Base-by-base conservation (phyloP, 768 basidiomycete genomes). In the Phaeotremella fagi region DNA sequence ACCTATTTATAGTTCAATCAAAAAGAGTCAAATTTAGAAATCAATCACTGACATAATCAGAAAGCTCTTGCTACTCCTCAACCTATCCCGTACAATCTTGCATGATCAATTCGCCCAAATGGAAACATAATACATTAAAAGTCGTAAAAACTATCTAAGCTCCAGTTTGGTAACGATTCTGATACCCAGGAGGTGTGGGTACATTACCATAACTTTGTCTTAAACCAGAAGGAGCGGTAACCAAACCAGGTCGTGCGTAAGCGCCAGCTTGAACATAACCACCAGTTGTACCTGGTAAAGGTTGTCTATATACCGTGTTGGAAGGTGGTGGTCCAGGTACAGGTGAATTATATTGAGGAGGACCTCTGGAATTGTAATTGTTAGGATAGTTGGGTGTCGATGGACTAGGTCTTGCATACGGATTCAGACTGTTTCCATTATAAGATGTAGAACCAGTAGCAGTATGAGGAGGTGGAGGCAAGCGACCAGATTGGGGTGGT, bases 171-270 rank as follows among this genome's bases (percentile, higher is more conserved):
- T 33, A 16, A 33, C 7, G 31, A 7, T 7, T 33, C 9, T 7
- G 31, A 33, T 33, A 33, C 16, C 31, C 31, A 33, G 31, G 31
- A 33, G 31, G 16, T 16, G 31, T 7, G 7, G 38, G 38, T 9
- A 9, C 33, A 41, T 41, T 41, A 6, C 60, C 63, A 43, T 60
- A 68, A 48, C 63, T 63, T 55, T 68, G 66, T 22, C 66, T 46
- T 23, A 68, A 42, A 28, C 46, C 54, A 18, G 63, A 64, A 20
- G 38, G 38, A 22, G 12, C 38, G 20, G 66, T n/a, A n/a, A n/a
- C n/a, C n/a, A n/a, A 62, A 16, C 55, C 58, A 25, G 31, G 31
- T n/a, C n/a, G n/a, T n/a, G n/a, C n/a, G n/a, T n/a, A n/a, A 33
- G 16, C 31, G 31, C 9, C 31, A 33, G 31, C 9, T 16, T 7